Evolutionary conservation across 2,329 filamentous ascomycete genomes (phyloP).

Genomic region (Aspergillus spinulosporus): DNA sequence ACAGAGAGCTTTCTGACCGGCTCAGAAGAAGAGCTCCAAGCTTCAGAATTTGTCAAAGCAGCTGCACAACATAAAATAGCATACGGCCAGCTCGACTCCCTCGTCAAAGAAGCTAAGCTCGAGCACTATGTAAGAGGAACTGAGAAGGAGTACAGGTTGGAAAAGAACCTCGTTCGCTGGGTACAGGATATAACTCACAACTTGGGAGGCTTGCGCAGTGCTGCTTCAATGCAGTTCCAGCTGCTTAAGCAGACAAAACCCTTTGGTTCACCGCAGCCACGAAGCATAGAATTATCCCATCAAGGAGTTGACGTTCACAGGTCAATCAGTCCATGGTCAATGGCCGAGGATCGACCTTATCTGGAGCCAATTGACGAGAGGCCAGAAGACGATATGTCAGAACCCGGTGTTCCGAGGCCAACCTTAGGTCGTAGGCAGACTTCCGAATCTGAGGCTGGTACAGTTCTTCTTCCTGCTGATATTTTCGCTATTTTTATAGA

Average conservation of each 20-base stretch:
- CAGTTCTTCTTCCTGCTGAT: slow-evolving; percentile 61
- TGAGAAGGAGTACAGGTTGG: slow-evolving; percentile 75
- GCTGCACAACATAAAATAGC: slow-evolving; percentile 65
- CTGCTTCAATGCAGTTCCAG: slow-evolving; percentile 83
- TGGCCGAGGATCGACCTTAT: slow-evolving; percentile 47
- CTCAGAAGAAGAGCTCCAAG: slow-evolving; percentile 72
- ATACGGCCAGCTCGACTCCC: slow-evolving; percentile 70
- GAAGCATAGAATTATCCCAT: slow-evolving; percentile 22
- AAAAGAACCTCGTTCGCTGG: slow-evolving; percentile 77
- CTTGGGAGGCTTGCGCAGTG: slow-evolving; percentile 85
- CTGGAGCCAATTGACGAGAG: slow-evolving; percentile 65
- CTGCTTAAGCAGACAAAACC: slow-evolving; percentile 66
- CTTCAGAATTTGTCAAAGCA: slow-evolving; percentile 63
- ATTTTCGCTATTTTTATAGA: slow-evolving; percentile 91
- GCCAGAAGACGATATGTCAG: slow-evolving; percentile 55
- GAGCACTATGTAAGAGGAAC: slow-evolving; percentile 82
- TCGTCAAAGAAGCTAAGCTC: slow-evolving; percentile 80
- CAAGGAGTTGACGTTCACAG: slow-evolving; percentile 19
- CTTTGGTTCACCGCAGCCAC: slow-evolving; percentile 20
- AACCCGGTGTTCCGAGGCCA: slow-evolving; percentile 3
- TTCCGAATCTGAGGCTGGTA: slow-evolving; percentile 17
- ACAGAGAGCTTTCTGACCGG: slow-evolving; percentile 82
- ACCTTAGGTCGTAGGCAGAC: slow-evolving; percentile 11
- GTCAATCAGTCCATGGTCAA: slow-evolving; percentile 34
- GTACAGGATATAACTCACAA: slow-evolving; percentile 84